phyloP scores from a whole-genome alignment of 805 yeast species.

The Candida hispaniensis region DNA sequence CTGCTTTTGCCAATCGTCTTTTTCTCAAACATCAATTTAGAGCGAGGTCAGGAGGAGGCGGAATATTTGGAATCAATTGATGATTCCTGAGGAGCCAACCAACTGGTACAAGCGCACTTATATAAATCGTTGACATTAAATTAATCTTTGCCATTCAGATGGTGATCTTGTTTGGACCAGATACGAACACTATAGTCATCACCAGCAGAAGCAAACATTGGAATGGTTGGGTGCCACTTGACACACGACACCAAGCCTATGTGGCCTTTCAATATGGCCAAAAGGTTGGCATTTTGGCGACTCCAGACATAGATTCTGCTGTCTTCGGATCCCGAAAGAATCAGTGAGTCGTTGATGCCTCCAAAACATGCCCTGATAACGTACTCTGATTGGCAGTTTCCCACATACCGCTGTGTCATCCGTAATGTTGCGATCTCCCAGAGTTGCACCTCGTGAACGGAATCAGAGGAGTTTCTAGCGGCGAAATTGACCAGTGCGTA shows the following conservation, averaged over 20 bases:
- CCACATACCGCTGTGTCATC: constrained; percentile 52
- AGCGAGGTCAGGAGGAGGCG: constrained; percentile 38
- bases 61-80: constrained; percentile 10
- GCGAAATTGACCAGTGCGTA: constrained; percentile 40
- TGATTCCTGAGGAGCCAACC: too few relatives aligned
- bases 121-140: too few relatives aligned
- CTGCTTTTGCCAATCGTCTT: constrained; percentile 48
- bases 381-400: constrained; percentile 59
- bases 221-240: constrained; percentile 48
- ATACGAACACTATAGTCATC: constrained; percentile 66
- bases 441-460: constrained; percentile 43
- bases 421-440: constrained; percentile 61
- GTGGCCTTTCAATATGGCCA: constrained; percentile 55
- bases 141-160: too few relatives aligned
- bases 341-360: constrained; percentile 53
- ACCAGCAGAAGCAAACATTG: constrained; percentile 71
- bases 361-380: constrained; percentile 74
- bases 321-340: constrained; percentile 78
- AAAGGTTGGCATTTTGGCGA: constrained; percentile 53
- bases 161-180: too few relatives aligned
- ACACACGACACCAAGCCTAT: constrained; percentile 62
- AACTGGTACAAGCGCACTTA: too few relatives aligned
- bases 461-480: constrained; percentile 5
- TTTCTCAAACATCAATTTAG: constrained; percentile 44
- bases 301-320: constrained; percentile 73